Base-by-base conservation (phyloP, 257 asterid genomes). In the Anisodus tanguticus region DNA sequence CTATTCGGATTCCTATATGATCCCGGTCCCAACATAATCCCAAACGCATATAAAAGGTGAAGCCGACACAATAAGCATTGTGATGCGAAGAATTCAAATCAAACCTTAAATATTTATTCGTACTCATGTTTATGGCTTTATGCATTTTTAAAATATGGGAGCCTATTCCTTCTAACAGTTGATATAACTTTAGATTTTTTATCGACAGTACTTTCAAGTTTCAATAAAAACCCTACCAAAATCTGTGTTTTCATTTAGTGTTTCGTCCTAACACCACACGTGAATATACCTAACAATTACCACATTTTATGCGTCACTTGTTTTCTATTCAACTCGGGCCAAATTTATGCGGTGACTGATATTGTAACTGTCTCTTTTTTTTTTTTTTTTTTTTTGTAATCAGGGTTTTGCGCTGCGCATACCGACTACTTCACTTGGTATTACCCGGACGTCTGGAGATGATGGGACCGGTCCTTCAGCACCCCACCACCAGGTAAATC, bases 171-270 rank as follows among this genome's bases (percentile, higher is more conserved):
- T 74, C 55, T 49, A 10, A 19, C 43, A 43, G 12, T 49, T 47
- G 12, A 26, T 74, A 74, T 11, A 3, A 74, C 4, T 49, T 49
- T 0, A 53, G 12, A 47, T 76, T 76, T 49, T 72, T 51, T 72
- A n/a, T 76, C 1, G 81, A 76, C 62, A 76, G 22, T 51, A 76
- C 16, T 76, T 76, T 76, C n/a, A 76, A 76, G 8, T 76, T 76
- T 76, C n/a, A 76, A 76, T 49, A 22, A 74, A 74, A 13, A 19
- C 63, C 81, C 63, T 76, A 76, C 81, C 81, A 22, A 76, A 49
- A 22, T 12, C 6, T 74, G 62, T 74, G 45, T 26, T 74, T 74
- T 74, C 45, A 74, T 74, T 74, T 49, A 74, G 2, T 49, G 9
- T 22, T 57, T 11, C 4, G 17, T 22, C 43, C n/a, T 10, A 37